A percentile compares a stretch with the other conserved stretches of the same genome.
Evolutionary conservation across 2,329 filamentous ascomycete genomes (phyloP).

Genomic region (Neobulgaria alba): DNA sequence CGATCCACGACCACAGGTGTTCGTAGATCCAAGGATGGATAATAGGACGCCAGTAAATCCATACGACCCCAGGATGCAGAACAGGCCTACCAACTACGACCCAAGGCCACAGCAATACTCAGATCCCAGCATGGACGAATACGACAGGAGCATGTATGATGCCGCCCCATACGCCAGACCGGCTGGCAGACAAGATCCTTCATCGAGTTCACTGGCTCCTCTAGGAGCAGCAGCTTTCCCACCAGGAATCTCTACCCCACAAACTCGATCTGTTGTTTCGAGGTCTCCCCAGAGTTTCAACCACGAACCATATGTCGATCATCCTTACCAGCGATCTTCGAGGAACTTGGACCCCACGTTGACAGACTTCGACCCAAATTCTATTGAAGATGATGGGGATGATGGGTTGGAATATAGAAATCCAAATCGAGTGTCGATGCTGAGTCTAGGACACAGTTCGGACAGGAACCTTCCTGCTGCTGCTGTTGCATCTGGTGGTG

Average conservation of each 20-base stretch:
- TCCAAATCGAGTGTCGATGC: slow-evolving; percentile 48
- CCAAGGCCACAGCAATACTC: neutral
- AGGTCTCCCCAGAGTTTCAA: slow-evolving; percentile 19
- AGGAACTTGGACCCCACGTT: slow-evolving; percentile 24
- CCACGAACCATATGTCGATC: slow-evolving; percentile 24
- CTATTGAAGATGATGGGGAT: slow-evolving; percentile 80
- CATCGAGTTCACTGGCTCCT: slow-evolving; percentile 23
- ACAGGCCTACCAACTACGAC: neutral
- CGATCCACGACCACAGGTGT: neutral
- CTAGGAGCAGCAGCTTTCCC: slow-evolving; percentile 26
- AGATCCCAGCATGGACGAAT: neutral
- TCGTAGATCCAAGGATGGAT: neutral
- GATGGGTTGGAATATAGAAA: slow-evolving; percentile 60
- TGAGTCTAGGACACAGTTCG: slow-evolving; percentile 23
- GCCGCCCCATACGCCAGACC: slow-evolving; percentile 14
- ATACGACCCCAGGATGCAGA: slow-evolving; percentile 4
- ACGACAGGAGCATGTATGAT: slow-evolving; percentile 3
- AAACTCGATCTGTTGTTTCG: slow-evolving; percentile 20
- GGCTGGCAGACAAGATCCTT: slow-evolving; percentile 11
- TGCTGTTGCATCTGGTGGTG: slow-evolving; percentile 32
- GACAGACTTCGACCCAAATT: slow-evolving; percentile 51
- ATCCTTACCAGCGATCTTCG: slow-evolving; percentile 22
- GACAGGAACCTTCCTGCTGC: slow-evolving; percentile 22
- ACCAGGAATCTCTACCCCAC: slow-evolving; percentile 22
- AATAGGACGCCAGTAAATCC: slow-evolving; percentile 9